Conservation (phyloP, 768 basidiomycete genomes). For the Kwoniella shandongensis region DNA sequence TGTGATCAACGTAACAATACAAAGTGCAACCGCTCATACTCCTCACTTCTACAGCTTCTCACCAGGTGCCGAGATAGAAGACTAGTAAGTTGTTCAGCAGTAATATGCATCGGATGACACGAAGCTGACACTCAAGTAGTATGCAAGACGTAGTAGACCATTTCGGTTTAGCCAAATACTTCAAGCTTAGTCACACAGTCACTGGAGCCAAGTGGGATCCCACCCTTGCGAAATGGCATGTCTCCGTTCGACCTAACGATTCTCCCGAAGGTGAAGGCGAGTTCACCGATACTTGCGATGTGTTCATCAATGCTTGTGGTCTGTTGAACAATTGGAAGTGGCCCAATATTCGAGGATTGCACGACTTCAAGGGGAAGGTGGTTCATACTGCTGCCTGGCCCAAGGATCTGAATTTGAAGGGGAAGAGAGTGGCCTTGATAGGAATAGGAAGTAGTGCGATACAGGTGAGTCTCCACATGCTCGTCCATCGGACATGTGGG, state of each 20-base stretch:
- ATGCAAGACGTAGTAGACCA: conserved; percentile 60
- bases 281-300: conserved; percentile 57
- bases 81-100: conserved; percentile 65
- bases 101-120: conserved; percentile 55
- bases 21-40: conserved; percentile 2
- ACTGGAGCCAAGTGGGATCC: conserved; percentile 60
- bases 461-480: conserved; percentile 20
- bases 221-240: conserved; percentile 61
- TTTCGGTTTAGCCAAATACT: conserved; percentile 60
- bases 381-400: conserved; percentile 66
- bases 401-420: conserved; percentile 30
- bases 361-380: conserved; percentile 62
- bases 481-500: neutral
- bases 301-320: conserved; percentile 57
- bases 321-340: conserved; percentile 62
- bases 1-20: no score
- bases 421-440: conserved; percentile 47
- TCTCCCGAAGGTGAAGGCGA: conserved; percentile 29
- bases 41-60: conserved; percentile 58
- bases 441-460: conserved; percentile 34
- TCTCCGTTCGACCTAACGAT: conserved; percentile 50
- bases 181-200: conserved; percentile 60
- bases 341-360: conserved; percentile 65
- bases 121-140: conserved; percentile 61
- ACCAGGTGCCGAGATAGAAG: conserved; percentile 62